Percentiles rank a stretch among this genome's conserved stretches.
phyloP scores from a whole-genome alignment of 2,329 filamentous ascomycete species.

The Beauveria asiatica region DNA sequence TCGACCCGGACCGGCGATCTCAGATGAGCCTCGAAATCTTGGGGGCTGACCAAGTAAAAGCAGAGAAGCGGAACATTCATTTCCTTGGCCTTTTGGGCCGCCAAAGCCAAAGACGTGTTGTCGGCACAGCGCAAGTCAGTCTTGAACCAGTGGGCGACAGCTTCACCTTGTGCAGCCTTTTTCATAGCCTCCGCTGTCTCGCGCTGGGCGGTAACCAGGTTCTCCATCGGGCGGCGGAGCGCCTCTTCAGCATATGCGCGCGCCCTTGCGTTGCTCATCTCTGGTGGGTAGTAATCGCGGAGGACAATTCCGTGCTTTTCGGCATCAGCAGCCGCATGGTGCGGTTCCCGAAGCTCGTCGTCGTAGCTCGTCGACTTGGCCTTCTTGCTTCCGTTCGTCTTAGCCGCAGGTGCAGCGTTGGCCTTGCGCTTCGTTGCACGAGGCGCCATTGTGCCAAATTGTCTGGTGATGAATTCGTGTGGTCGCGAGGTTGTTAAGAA shows the following conservation, averaged over 20 bases:
- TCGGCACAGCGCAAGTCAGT: slow-evolving; percentile 66
- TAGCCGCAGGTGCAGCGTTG: slow-evolving; percentile 15
- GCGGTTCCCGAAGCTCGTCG: slow-evolving; percentile 34
- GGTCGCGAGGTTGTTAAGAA: not conserved
- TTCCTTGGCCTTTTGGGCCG: slow-evolving; percentile 55
- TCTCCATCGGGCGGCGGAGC: slow-evolving; percentile 64
- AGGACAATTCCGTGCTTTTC: slow-evolving; percentile 55
- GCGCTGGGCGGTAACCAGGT: slow-evolving; percentile 50
- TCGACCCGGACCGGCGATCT: slow-evolving; percentile 67
- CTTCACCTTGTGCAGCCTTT: slow-evolving; percentile 25
- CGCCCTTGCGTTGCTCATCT: slow-evolving; percentile 77
- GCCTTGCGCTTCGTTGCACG: slow-evolving; percentile 20
- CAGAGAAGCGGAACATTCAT: slow-evolving; percentile 64
- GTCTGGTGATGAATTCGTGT: not conserved
- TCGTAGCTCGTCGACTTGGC: slow-evolving; percentile 22
- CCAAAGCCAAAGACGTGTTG: slow-evolving; percentile 62
- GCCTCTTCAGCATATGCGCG: slow-evolving; percentile 62
- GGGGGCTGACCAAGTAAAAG: slow-evolving; percentile 71
- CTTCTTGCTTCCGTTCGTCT: slow-evolving; percentile 23
- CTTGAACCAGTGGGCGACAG: slow-evolving; percentile 88
- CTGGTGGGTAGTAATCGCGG: slow-evolving; percentile 71
- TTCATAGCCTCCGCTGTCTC: slow-evolving; percentile 40
- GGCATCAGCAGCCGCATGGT: slow-evolving; percentile 36
- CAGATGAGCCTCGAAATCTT: slow-evolving; percentile 77
- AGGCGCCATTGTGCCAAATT: slow-evolving; percentile 18